Base-by-base conservation (phyloP, 1,284 basidiomycete species). In the Blastosporella zonata region DNA sequence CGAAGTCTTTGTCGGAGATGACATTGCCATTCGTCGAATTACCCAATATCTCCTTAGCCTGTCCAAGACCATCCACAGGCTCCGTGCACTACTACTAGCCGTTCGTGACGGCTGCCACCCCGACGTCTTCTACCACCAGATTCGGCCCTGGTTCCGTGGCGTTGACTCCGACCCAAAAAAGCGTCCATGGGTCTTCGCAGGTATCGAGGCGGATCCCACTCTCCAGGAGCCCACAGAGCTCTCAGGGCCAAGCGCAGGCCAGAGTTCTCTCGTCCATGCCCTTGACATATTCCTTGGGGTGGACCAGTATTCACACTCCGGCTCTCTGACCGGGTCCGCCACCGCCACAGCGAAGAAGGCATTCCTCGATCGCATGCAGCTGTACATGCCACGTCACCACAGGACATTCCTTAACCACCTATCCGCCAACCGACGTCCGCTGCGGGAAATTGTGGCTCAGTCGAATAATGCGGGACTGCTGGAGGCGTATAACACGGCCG, bases 121-220 rank as follows among this genome's bases (percentile, higher is more conserved):
- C 0, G 74, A 79, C 6, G 72, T 83, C 25, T 98, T 97, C 60
- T 97, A 93, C 67, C 79, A 87, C 65, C 71, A 81, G 29, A 84
- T 98, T 53, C 77, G 95, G 10, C 95, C 94, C 0, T 98, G 95
- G 94, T 93, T 98, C 71, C 78, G 83, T 20, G 95, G 94, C 3
- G 81, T 82, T 25, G 90, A 94, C 62, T 84, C 86, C 1, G 79
- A 82, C 56, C 71, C 76, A 4, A 68, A 69, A 7, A 60, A 69
- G 18, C 68, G 77, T 18, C 77, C 74, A 25, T 96, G 93, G 94
- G 60, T 77, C 3, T 94, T 90, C 57, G 79, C 88, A 50, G 89
- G 89, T 8, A 70, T 89, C 3, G 81, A 83, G 13, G 69, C 74
- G 33, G 79, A 76, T 47, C 68, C 73, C 7, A 70, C 69, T 7